Evolutionary conservation across 371 early-diverging fungal genomes (phyloP).

Genomic region (Mucor velutinosus): DNA sequence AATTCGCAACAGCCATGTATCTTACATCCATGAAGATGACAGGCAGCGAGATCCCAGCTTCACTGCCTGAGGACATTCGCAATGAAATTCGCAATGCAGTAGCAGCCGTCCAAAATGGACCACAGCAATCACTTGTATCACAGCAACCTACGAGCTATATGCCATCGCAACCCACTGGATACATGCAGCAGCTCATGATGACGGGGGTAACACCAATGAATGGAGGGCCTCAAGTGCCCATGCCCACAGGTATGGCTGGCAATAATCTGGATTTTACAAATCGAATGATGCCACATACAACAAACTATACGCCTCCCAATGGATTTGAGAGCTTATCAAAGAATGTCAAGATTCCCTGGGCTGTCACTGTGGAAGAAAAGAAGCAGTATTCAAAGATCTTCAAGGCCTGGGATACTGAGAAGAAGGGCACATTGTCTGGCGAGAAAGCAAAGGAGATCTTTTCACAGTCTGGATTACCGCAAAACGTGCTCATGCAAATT

Average conservation of each 20-base stretch:
- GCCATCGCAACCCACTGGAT: conserved; percentile 22
- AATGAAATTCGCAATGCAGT: conserved; percentile 22
- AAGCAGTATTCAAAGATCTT: conserved; percentile 83
- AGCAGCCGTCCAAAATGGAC: conserved; percentile 20
- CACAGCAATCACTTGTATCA: conserved; percentile 1
- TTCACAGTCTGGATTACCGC: conserved; percentile 81
- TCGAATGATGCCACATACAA: conserved; percentile 52
- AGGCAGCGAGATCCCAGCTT: conserved; percentile 44
- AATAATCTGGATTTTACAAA: conserved; percentile 46
- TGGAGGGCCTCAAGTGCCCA: conserved; percentile 25
- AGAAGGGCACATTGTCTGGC: conserved; percentile 77
- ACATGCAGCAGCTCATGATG: conserved; percentile 40
- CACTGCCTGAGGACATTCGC: conserved; percentile 38
- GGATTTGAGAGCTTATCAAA: conserved; percentile 35
- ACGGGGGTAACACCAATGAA: conserved; percentile 29
- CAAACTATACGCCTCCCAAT: conserved; percentile 13
- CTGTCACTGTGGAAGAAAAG: conserved; percentile 79
- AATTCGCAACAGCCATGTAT: conserved; percentile 66
- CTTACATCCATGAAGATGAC: conserved; percentile 55
- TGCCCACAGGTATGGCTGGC: conserved; percentile 47
- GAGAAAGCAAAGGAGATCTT: conserved; percentile 85
- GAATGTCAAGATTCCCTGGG: conserved; percentile 69
- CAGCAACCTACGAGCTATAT: conserved; percentile 13
- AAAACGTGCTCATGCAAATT: conserved; percentile 78
- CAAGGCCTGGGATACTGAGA: conserved; percentile 83